Percentiles rank a stretch among this genome's conserved stretches.
These are phyloP conservation scores for Luffa aegyptiaca DNA, from an alignment of 306 rosid genomes.

Conservation along the genomic window DNA sequence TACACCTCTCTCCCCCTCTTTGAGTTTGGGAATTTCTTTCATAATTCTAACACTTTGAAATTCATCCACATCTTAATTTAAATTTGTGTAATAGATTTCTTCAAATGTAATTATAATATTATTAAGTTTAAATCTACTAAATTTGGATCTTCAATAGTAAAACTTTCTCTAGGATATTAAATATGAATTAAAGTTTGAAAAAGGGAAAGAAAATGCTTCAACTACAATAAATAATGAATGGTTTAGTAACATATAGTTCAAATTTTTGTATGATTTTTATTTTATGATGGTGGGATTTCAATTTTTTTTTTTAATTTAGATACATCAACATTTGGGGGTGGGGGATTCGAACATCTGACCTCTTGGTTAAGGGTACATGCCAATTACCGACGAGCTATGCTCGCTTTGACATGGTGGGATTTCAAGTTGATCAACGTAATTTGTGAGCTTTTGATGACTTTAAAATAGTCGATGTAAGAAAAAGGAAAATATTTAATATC, in stretches of 20 bases:
- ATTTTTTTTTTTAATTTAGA: no score
- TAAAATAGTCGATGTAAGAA: no score
- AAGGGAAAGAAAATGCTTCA: background rate
- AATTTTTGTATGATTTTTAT: background rate
- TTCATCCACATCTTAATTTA: no score
- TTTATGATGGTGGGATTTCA: background rate
- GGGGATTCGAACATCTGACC: no score
- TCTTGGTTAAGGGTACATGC: no score
- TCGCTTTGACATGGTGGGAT: background rate
- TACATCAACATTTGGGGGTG: no score
- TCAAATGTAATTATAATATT: background rate
- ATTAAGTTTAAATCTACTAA: background rate
- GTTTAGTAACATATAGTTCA: background rate
- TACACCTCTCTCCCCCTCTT: background rate
- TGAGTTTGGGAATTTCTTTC: background rate
- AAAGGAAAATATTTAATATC: no score
- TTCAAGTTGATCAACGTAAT: background rate
- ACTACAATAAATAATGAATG: background rate
- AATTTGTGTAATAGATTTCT: background rate
- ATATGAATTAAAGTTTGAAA: background rate
- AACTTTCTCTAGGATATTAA: background rate
- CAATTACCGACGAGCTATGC: no score
- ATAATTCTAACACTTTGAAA: background rate
- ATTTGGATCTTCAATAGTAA: background rate
- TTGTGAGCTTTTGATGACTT: no score